Conservation (phyloP, 768 basidiomycete genomes). For the Hygrocybe punicea region DNA sequence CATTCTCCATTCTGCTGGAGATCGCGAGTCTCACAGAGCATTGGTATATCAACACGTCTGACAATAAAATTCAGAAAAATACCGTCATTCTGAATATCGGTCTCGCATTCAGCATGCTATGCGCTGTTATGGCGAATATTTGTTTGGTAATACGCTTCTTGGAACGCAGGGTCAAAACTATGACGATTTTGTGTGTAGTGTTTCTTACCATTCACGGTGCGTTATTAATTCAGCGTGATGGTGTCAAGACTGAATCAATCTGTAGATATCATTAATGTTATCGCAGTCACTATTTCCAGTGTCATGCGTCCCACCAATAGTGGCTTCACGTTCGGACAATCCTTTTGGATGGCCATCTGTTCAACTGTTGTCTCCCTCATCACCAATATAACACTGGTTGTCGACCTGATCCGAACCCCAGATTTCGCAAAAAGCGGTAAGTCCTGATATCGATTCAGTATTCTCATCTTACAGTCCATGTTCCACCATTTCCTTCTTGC, state of each 20-base stretch:
- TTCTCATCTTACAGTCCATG: not conserved
- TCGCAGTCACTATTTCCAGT: constrained; percentile 59
- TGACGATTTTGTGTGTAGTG: constrained; percentile 61
- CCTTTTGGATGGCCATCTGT: constrained; percentile 77
- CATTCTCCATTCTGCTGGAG: constrained; percentile 75
- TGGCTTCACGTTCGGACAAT: constrained; percentile 65
- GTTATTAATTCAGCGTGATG: constrained; percentile 15
- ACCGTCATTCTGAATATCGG: constrained; percentile 56
- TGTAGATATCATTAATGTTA: constrained; percentile 69
- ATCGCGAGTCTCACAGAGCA: constrained; percentile 75
- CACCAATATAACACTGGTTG: constrained; percentile 64
- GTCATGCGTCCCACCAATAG: constrained; percentile 56
- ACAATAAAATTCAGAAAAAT: constrained; percentile 51
- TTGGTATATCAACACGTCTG: constrained; percentile 64
- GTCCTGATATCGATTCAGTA: constrained; percentile 10
- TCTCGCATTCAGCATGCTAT: constrained; percentile 62
- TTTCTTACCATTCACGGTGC: constrained; percentile 69
- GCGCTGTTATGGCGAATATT: constrained; percentile 63
- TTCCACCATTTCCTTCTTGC: not conserved
- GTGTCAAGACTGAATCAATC: not conserved
- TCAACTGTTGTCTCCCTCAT: constrained; percentile 64
- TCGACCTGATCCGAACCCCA: constrained; percentile 55
- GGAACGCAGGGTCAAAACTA: constrained; percentile 58
- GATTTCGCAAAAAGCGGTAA: constrained; percentile 64
- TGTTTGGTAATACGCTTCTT: constrained; percentile 69